Evolutionary conservation across 768 basidiomycete species (phyloP), one percentile per base, ranked within the genome.

Genomic region (Boletus subparvulus): DNA sequence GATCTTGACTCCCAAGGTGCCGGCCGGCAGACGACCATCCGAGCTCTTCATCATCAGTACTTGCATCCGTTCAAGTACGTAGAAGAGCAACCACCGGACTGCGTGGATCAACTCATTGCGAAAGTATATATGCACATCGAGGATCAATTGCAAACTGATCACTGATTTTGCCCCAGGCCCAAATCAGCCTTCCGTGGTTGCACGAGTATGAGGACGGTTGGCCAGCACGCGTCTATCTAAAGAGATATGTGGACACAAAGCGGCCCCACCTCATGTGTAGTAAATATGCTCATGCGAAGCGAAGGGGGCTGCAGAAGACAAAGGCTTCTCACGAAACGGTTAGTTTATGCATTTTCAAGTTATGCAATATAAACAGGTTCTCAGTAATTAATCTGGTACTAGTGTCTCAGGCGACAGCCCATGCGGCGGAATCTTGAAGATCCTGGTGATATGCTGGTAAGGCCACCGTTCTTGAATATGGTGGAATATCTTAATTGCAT

Each of bases 191-290:
- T 28, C 58, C 65, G 3, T 68, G 66, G 65, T 16, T 66, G 47
- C n/a, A 21, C 11, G 53, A 54, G 26, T 67, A 67, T 7, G 57
- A 66, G 16, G 55, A 55, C 26, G 6, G 35, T 14, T 66, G 65
- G 66, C 63, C 58, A 2, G 66, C 63, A 6, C 58, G 56, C 16
- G 36, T 66, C 4, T 65, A 67, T 32, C 43, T 65, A 0, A 62
- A 65, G 40, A 54, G 63, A 62, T 68, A 59, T 11, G 49, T 67
- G 9, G 55, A 59, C 6, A 2, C 1, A 0, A 59, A 26, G n/a
- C 50, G 55, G 4, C 57, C 55, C 6, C 55, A 67, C 24, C 33
- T 55, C 16, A 19, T 6, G 42, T 3, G 19, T 19, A 7, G 35
- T 7, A 50, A 24, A 36, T 19, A 39, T 24, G 9, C 16, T 21